A percentile compares a stretch with the other conserved stretches of the same genome.
Conservation (phyloP, 192 early-diverging fungal species). For the Entophlyctis luteolus region DNA sequence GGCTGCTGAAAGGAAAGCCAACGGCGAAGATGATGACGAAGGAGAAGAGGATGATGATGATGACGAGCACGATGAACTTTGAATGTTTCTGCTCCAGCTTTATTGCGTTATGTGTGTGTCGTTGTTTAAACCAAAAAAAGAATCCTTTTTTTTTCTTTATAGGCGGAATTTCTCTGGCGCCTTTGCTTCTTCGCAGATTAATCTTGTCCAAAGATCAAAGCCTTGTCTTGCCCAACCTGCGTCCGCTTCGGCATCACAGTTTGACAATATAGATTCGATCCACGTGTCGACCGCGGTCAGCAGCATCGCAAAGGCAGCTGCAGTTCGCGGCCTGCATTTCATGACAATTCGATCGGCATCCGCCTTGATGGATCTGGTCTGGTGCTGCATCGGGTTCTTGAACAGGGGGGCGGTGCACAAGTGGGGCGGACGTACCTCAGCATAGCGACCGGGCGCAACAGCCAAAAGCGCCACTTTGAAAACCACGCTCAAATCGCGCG, state of each 20-base stretch:
- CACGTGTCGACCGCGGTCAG: too few relatives aligned
- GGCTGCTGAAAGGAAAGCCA: conserved; percentile 9
- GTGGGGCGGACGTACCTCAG: background rate
- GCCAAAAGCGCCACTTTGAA: background rate
- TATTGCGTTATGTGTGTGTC: background rate
- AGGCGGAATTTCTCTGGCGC: too few relatives aligned
- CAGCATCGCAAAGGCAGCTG: too few relatives aligned
- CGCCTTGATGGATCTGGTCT: background rate
- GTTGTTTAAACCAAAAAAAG: background rate
- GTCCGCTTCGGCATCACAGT: too few relatives aligned
- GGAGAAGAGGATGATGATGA: conserved; percentile 38
- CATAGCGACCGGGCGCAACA: background rate
- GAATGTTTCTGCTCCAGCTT: conserved; percentile 29
- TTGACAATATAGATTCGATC: too few relatives aligned
- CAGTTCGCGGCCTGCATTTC: background rate
- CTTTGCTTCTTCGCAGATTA: too few relatives aligned
- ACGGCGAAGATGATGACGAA: conserved; percentile 21
- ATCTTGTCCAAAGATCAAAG: too few relatives aligned
- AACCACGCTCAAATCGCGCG: conserved; percentile 8
- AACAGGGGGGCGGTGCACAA: background rate
- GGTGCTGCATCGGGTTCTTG: background rate
- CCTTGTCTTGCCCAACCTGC: too few relatives aligned
- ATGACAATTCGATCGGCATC: background rate
- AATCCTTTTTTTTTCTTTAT: too few relatives aligned
- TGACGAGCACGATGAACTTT: conserved; percentile 45